A percentile compares a stretch with the other conserved stretches of the same genome.
Evolutionary conservation across 768 basidiomycete genomes (phyloP).

Genomic region (Trametopsis cervina): DNA sequence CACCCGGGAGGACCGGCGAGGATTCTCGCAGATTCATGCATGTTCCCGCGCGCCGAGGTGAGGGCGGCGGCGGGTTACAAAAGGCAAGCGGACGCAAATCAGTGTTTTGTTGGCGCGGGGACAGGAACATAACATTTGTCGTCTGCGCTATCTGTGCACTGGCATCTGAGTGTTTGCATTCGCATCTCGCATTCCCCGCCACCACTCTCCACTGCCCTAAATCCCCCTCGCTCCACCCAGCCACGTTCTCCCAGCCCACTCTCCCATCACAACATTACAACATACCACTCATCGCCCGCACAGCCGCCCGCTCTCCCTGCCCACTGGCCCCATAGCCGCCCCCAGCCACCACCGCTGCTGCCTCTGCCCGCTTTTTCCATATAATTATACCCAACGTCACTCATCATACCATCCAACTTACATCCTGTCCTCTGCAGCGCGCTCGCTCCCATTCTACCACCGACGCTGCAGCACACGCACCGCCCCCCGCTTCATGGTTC

Average conservation of each 20-base stretch:
- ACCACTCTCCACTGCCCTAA: not conserved
- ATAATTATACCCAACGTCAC: not conserved
- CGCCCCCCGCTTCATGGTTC: not conserved
- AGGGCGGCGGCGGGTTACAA: not conserved
- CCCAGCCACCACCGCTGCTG: not conserved
- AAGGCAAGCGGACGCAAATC: not conserved
- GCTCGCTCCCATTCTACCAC: not conserved
- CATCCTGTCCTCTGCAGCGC: not conserved
- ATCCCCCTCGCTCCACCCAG: not conserved
- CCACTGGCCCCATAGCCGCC: not conserved
- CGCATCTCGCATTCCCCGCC: not conserved
- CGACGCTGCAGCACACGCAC: not conserved
- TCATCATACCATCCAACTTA: not conserved
- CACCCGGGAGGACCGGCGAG: not conserved
- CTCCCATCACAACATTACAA: not conserved
- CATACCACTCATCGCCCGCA: not conserved
- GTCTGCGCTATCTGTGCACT: not conserved
- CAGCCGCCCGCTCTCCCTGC: not conserved
- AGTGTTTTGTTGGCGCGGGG: not conserved
- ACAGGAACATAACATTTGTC: not conserved
- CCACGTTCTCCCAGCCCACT: conserved; percentile 1
- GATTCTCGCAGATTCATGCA: not conserved
- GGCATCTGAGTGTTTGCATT: not conserved
- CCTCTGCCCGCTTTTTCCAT: not conserved
- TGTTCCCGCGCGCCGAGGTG: not conserved